Conservation (phyloP, 2,329 filamentous ascomycete genomes). For the Paecilomyces fulvus region DNA sequence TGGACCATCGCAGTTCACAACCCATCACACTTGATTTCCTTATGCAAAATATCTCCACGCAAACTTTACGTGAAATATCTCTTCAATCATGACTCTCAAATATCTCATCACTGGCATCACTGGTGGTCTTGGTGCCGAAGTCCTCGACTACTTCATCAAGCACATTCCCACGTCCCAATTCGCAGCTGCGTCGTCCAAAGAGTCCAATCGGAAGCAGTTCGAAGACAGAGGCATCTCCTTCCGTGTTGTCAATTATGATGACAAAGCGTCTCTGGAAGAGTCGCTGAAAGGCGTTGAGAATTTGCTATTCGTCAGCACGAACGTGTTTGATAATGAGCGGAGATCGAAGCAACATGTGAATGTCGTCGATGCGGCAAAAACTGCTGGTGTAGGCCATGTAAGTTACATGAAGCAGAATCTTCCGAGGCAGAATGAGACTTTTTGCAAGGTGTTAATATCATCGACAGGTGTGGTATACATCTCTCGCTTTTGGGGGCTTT, state of each 20-base stretch:
- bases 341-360: constrained; percentile 39
- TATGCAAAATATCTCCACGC: no score
- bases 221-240: constrained; percentile 40
- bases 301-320: constrained; percentile 51
- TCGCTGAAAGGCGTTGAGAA: constrained; percentile 46
- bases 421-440: neutral
- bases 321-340: constrained; percentile 41
- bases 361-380: constrained; percentile 47
- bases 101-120: constrained; percentile 33
- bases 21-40: no score
- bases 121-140: constrained; percentile 26
- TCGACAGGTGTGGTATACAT: constrained; percentile 46
- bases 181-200: constrained; percentile 42
- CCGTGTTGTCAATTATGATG: constrained; percentile 46
- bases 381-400: constrained; percentile 45
- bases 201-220: constrained; percentile 32
- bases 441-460: neutral
- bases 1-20: no score
- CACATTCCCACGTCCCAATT: constrained; percentile 36
- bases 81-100: constrained; percentile 22
- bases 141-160: constrained; percentile 24
- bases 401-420: constrained; percentile 1
- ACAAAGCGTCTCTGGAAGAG: constrained; percentile 35
- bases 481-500: constrained; percentile 48
- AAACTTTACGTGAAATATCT: neutral